A percentile compares a stretch with the other conserved stretches of the same genome.
Evolutionary conservation across 2,329 filamentous ascomycete species (phyloP).

Genomic region (Trichoderma hamatum): DNA sequence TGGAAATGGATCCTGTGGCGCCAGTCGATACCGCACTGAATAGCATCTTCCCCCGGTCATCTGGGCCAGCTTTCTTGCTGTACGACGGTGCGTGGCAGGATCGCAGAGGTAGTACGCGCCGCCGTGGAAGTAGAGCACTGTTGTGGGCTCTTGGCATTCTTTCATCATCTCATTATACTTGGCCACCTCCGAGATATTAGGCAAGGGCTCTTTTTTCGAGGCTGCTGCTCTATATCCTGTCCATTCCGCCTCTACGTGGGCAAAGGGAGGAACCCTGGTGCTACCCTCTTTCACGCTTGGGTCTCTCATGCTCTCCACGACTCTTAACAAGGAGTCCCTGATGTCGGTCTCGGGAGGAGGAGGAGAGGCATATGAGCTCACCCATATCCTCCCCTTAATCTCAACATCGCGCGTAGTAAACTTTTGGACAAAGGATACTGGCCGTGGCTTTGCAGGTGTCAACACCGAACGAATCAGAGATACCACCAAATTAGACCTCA

Average conservation of each 20-base stretch:
- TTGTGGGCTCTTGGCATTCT: conserved; percentile 65
- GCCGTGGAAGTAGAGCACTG: conserved; percentile 75
- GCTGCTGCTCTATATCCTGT: conserved; percentile 67
- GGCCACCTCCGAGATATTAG: conserved; percentile 61
- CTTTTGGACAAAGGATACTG: conserved; percentile 66
- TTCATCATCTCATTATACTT: conserved; percentile 69
- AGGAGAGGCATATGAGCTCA: conserved; percentile 69
- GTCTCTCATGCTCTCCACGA: conserved; percentile 9
- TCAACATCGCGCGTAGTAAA: conserved; percentile 64
- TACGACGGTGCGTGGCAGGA: conserved; percentile 65
- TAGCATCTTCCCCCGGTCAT: conserved; percentile 69
- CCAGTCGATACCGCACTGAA: conserved; percentile 73
- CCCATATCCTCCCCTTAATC: conserved; percentile 80
- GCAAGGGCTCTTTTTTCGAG: conserved; percentile 52
- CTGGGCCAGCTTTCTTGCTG: conserved; percentile 64
- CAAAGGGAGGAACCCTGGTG: conserved; percentile 53
- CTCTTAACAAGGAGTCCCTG: conserved; percentile 43
- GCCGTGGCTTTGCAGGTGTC: conserved; percentile 46
- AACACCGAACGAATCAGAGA: conserved; percentile 71
- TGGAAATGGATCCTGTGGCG: conserved; percentile 76
- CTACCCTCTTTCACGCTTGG: conserved; percentile 8
- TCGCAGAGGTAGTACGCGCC: conserved; percentile 76
- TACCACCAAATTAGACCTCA: conserved; percentile 73
- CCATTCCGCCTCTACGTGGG: conserved; percentile 72
- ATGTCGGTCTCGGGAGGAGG: conserved; percentile 59